These are phyloP conservation scores for Penicillium sp. DNA, from an alignment of 2,329 filamentous ascomycete species.

Conservation along the genomic window DNA sequence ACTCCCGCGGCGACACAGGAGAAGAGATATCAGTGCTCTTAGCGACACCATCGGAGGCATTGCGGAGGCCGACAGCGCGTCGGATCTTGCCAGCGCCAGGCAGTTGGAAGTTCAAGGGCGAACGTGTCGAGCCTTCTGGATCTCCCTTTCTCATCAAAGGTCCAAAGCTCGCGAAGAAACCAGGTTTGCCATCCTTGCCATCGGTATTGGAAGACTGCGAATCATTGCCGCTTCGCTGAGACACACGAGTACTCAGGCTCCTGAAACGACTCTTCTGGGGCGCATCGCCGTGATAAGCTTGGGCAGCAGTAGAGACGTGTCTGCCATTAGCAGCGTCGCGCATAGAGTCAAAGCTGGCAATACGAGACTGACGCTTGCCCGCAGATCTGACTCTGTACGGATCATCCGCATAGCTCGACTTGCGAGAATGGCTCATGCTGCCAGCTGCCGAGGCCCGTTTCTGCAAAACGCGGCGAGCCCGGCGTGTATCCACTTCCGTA, in stretches of 20 bases:
- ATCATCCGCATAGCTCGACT: slow-evolving; percentile 75
- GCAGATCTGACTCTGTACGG: slow-evolving; percentile 65
- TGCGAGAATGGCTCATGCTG: slow-evolving; percentile 59
- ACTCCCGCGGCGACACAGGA: slow-evolving; percentile 51
- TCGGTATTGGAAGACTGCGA: slow-evolving; percentile 55
- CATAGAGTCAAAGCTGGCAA: slow-evolving; percentile 74
- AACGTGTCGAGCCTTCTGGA: slow-evolving; percentile 52
- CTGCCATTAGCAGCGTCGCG: slow-evolving; percentile 51
- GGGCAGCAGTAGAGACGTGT: slow-evolving; percentile 56
- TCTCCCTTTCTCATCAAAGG: slow-evolving; percentile 46
- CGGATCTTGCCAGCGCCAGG: slow-evolving; percentile 57
- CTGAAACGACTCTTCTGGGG: slow-evolving; percentile 53
- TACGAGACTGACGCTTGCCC: slow-evolving; percentile 70
- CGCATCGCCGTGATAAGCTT: slow-evolving; percentile 64
- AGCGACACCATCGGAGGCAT: slow-evolving; percentile 73
- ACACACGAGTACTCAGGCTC: slow-evolving; percentile 59
- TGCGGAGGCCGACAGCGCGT: slow-evolving; percentile 68
- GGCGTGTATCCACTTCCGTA: slow-evolving; percentile 73
- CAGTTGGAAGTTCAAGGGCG: slow-evolving; percentile 47
- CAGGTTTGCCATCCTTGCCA: slow-evolving; percentile 55
- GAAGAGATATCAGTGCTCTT: slow-evolving; percentile 49
- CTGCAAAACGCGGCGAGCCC: slow-evolving; percentile 71
- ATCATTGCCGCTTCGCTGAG: slow-evolving; percentile 42
- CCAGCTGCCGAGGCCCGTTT: slow-evolving; percentile 57
- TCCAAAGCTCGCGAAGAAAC: slow-evolving; percentile 48